Evolutionary conservation across 139 green algal species (phyloP), one percentile per base, ranked within the genome.

Genomic region (Chloropicon primus): DNA sequence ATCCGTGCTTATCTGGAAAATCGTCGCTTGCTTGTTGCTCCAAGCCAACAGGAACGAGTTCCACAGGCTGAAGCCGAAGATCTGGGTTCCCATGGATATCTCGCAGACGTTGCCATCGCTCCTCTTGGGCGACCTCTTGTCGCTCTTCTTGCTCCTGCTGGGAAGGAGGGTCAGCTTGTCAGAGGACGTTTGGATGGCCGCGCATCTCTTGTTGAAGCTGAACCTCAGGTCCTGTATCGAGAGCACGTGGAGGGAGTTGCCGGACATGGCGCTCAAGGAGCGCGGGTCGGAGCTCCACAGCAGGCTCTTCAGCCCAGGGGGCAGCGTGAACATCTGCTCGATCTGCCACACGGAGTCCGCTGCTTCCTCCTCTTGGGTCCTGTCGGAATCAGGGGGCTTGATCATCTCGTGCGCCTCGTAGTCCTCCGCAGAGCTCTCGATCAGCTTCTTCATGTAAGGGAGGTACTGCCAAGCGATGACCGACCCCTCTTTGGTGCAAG

Each of bases 361-460:
- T 5, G 5, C 41, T 17, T 62, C 41, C 17, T 62, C 41, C 41
- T 62, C 10, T 5, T 5, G 10, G 41, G 10, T 17, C 5, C 17
- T 17, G 41, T 62, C 41, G 5, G 41, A 62, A n/a, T 17, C 41
- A 17, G 41, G 41, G 41, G 41, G 10, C 41, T 17, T 62, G 41
- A 17, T 5, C n/a, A n/a, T n/a, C n/a, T n/a, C n/a, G n/a, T n/a
- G n/a, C n/a, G n/a, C n/a, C n/a, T n/a, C n/a, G n/a, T n/a, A n/a
- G n/a, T n/a, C n/a, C n/a, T n/a, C n/a, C n/a, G n/a, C n/a, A n/a
- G n/a, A n/a, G n/a, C n/a, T n/a, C n/a, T 24, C 74, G 5, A 3
- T 71, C 10, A 74, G 10, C 10, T 54, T 5, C 74, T 71, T 54
- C 74, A 74, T 74, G 74, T 78, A 25, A 5, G 74, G 74, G 10